phyloP scores from a whole-genome alignment of 2,329 filamentous ascomycete genomes.

The Xylaria sp. region DNA sequence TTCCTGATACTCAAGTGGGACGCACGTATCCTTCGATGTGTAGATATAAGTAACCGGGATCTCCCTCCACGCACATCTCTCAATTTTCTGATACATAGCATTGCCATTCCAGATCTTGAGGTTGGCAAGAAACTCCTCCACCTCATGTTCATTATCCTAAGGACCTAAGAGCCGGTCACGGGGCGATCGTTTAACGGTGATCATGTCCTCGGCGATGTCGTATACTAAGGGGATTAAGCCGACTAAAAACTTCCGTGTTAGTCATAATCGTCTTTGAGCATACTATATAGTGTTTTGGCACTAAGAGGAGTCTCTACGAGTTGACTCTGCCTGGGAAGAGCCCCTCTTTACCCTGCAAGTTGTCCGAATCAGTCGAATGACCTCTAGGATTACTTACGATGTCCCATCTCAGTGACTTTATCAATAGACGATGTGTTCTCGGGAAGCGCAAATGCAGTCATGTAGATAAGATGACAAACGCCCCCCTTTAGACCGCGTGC shows the following conservation, averaged over 20 bases:
- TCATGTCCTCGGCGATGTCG: conserved; percentile 2
- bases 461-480: not conserved
- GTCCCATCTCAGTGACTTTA: not conserved
- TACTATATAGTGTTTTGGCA: not conserved
- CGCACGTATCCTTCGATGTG: not conserved
- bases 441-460: not conserved
- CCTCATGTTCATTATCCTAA: too few species aligned
- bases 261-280: not conserved
- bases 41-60: not conserved
- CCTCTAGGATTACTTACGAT: not conserved
- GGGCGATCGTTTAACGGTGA: not conserved
- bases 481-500: not conserved
- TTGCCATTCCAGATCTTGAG: too few species aligned
- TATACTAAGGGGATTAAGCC: not conserved
- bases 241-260: not conserved
- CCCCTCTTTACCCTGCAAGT: not conserved
- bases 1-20: not conserved
- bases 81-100: too few species aligned
- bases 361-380: not conserved
- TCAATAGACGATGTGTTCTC: not conserved
- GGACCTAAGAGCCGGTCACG: not conserved
- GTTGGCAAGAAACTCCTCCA: too few species aligned
- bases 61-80: too few species aligned
- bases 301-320: not conserved
- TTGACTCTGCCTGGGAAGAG: not conserved